Evolutionary conservation across 164 flowering plant species (phyloP).

Genomic region (Houttuynia cordata): DNA sequence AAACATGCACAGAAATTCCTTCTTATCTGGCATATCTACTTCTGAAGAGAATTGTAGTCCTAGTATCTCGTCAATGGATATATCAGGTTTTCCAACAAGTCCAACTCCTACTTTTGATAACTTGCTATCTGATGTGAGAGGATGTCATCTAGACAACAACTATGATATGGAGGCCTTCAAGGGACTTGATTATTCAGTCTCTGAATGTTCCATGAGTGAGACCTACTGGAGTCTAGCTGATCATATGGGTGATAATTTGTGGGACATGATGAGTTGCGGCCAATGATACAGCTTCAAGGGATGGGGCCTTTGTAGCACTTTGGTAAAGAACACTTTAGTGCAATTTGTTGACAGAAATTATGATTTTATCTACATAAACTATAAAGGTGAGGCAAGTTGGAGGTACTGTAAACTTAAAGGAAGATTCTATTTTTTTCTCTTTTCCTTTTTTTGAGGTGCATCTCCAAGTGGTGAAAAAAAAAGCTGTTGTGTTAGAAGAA

Average conservation of each 20-base stretch:
- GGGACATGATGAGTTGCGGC: slow-evolving; percentile 40
- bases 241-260: slow-evolving; percentile 23
- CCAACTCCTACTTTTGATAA: slow-evolving; percentile 5
- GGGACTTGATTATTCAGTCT: slow-evolving; percentile 3
- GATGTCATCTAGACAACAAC: slow-evolving; percentile 12
- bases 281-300: background rate
- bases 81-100: slow-evolving; percentile 17
- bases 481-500: background rate
- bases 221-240: slow-evolving; percentile 32
- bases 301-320: background rate
- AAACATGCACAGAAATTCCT: background rate
- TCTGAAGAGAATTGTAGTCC: slow-evolving; percentile 13
- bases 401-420: background rate
- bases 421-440: background rate
- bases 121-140: slow-evolving; percentile 7
- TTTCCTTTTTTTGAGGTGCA: background rate
- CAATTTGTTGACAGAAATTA: too few species aligned
- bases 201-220: slow-evolving; percentile 20
- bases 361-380: too few species aligned
- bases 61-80: slow-evolving; percentile 13
- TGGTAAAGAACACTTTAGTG: too few species aligned
- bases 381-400: slow-evolving; percentile 1
- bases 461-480: background rate
- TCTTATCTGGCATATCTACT: slow-evolving; percentile 6
- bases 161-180: slow-evolving; percentile 24